These are phyloP conservation scores for Boletellus ananiceps DNA, from an alignment of 768 basidiomycete genomes.

Conservation along the genomic window DNA sequence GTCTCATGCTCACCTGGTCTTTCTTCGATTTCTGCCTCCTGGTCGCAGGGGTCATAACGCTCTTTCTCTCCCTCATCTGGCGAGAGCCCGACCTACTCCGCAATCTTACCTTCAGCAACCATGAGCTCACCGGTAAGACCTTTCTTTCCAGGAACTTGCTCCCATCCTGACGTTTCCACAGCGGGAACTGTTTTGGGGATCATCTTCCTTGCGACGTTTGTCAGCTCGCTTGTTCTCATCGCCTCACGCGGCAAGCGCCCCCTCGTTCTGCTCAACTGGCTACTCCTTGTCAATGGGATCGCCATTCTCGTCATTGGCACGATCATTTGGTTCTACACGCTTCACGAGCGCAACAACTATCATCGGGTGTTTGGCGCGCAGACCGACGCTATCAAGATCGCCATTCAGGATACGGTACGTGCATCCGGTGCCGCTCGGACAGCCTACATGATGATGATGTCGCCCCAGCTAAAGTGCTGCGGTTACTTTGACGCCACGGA, in stretches of 20 bases:
- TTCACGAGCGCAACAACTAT: conserved; percentile 68
- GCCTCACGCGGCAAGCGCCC: conserved; percentile 64
- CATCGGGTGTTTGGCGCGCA: conserved; percentile 50
- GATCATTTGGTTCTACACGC: conserved; percentile 78
- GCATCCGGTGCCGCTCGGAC: neutral
- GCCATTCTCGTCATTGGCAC: conserved; percentile 62
- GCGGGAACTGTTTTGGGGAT: conserved; percentile 71
- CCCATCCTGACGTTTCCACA: conserved; percentile 25
- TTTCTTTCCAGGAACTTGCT: neutral
- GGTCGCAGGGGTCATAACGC: conserved; percentile 58
- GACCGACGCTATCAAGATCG: conserved; percentile 42
- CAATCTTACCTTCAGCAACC: conserved; percentile 61
- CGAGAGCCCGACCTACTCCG: conserved; percentile 60
- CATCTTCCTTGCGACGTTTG: conserved; percentile 59
- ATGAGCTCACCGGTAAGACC: conserved; percentile 56
- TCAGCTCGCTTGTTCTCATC: conserved; percentile 67
- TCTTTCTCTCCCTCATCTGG: conserved; percentile 72
- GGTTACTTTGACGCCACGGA: conserved; percentile 76
- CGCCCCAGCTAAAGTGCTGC: conserved; percentile 70
- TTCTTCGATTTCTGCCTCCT: conserved; percentile 68
- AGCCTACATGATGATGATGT: neutral
- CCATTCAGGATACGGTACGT: conserved; percentile 71
- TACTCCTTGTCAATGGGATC: conserved; percentile 60
- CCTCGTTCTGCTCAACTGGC: conserved; percentile 74
- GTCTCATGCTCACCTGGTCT: conserved; percentile 66